Evolutionary conservation across 352 stramenopile genomes (phyloP), one percentile per base, ranked within the genome.

Genomic region (Pythium aphanidermatum): DNA sequence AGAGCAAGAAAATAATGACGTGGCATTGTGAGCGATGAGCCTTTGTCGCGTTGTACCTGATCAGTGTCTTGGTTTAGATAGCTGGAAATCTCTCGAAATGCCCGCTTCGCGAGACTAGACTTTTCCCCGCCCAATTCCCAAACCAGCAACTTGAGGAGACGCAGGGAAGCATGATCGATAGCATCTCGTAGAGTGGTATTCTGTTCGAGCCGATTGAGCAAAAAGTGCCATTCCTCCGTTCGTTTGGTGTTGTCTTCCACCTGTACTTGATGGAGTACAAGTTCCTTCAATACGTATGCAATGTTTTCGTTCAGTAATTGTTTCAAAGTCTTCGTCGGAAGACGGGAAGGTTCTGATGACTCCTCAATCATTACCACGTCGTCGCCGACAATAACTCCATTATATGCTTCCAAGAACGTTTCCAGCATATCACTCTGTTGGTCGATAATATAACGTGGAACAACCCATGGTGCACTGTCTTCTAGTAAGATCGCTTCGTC

Each of bases 1-100:
- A 95, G 51, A 2, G 74, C 77, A 30, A 95, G 46, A 41, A 95
- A 92, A 50, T 80, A 86, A 26, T 89, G 65, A 2, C 73, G 70
- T 29, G 75, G 74, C 65, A 95, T 87, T 28, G 71, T 65, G 4
- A 66, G 55, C 7, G 63, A 60, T 14, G 41, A 34, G 12, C 60
- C 51, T 7, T 57, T 25, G 11, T 62, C 45, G 16, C 43, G 46
- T 40, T 57, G n/a, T 16, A 30, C 26, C 2, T 14, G 13, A 33
- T 50, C 46, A 27, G 43, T 57, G 28, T 54, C 55, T 59, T 65
- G 49, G 26, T 54, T 53, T 2, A 76, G 30, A 9, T 70, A 65
- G 34, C 65, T 48, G 0, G 51, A 70, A 26, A 70, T 58, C 34
- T 70, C 49, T 27, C 52, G 56, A 29, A 76, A 73, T 3, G 66